These are phyloP conservation scores for Neurospora sp. DNA, from an alignment of 495 filamentous ascomycete genomes.

Conservation along the genomic window DNA sequence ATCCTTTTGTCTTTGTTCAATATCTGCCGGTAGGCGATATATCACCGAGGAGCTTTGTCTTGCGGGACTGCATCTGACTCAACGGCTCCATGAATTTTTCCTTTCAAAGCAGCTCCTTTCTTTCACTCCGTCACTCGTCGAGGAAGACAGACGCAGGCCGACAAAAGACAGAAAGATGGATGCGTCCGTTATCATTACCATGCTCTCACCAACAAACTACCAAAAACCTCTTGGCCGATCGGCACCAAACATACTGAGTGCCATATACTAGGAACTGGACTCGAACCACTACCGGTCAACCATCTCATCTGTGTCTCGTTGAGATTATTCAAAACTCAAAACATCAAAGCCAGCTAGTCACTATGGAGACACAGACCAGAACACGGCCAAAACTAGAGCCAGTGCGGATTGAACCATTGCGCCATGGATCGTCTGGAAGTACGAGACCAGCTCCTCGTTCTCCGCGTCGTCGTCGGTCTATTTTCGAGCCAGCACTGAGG, in stretches of 20 bases:
- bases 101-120: slow-evolving; percentile 12
- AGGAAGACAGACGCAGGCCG: background rate
- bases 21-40: background rate
- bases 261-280: background rate
- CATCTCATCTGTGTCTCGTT: background rate
- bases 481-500: slow-evolving; percentile 20
- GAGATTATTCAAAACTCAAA: too few species aligned
- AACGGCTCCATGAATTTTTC: slow-evolving; percentile 1
- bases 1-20: background rate
- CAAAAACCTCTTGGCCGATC: background rate
- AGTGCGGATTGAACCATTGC: slow-evolving; percentile 23
- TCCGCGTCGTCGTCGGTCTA: slow-evolving; percentile 10
- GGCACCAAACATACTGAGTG: background rate
- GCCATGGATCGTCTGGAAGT: slow-evolving; percentile 6
- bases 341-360: background rate
- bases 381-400: slow-evolving; percentile 29
- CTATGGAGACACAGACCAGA: slow-evolving; percentile 20
- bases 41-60: slow-evolving; percentile 19
- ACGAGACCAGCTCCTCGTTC: slow-evolving; percentile 10
- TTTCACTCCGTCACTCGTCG: background rate
- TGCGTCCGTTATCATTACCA: background rate
- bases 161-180: background rate
- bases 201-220: background rate
- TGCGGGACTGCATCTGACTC: slow-evolving; percentile 16
- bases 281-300: background rate